Evolutionary conservation across 495 filamentous ascomycete species (phyloP), one percentile per base, ranked within the genome.

Genomic region (Penicillium herquei): DNA sequence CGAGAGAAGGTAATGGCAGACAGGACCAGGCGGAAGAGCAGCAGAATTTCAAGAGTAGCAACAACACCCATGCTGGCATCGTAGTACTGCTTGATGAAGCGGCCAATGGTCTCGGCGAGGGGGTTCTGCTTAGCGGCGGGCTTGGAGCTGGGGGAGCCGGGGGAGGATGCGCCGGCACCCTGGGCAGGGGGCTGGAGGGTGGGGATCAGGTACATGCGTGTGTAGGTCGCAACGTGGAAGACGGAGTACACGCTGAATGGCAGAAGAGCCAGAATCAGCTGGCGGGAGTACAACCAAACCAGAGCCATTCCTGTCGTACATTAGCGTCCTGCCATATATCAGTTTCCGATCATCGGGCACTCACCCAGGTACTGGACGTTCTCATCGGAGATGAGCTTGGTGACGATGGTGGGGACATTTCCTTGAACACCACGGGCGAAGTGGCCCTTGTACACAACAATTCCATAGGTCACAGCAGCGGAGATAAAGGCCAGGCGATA

Each of bases 381-480:
- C 81, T 98, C 94, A 70, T 98, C 94, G 14, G 84, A 74, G 51
- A 85, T 78, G 55, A 94, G 73, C 59, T 85, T 83, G 45, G 92
- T 31, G 26, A 75, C 68, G 58, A 85, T 83, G 57, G 75, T 78
- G 58, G 83, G 81, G 39, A 82, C 80, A 52, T 77, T 80, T 46
- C 85, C 86, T 46, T 82, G 75, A 33, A 76, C 68, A 71, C 87
- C 80, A 53, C 90, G 85, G 55, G 94, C 89, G 53, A 92, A 85
- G 75, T 89, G 92, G 49, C 90, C 91, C 82, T 98, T 98, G 81
- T 96, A 98, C n/a, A 98, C 95, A 16, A 98, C 94, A 56, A 98
- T 97, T 58, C 95, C 94, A 73, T 98, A 98, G 3, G 94, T 98
- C 30, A 83, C 83, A 11, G 92, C 90, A 0, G 94, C 94, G 7